Base-by-base conservation (phyloP, 2,329 filamentous ascomycete genomes). In the Stylonectria norvegica region DNA sequence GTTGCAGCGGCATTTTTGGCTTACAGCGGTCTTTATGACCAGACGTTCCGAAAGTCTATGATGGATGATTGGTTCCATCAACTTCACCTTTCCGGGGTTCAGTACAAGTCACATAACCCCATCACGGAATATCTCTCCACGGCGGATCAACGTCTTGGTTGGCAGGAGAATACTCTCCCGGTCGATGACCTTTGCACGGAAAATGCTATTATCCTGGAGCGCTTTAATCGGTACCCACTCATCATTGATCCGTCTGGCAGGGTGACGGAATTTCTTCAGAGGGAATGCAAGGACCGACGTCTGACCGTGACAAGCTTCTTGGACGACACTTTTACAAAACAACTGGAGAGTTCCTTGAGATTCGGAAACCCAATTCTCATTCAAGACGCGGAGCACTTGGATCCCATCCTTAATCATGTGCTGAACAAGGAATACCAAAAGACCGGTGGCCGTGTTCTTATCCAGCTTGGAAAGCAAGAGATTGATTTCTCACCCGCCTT, bases 381-480 rank as follows among this genome's bases (percentile, higher is more conserved):
- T 45, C 93, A 98, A 66, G 93, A 98, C 64, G 94, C 93, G 1
- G 94, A 98, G 67, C 87, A 98, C 62, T 72, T 98, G 42, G 93
- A 98, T 60, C 94, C 94, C 1, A 90, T 98, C 44, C 82, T 98
- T 56, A 98, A 97, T 60, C 93, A 98, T 57, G 91, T 98, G 40
- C 81, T 98, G 66, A 98, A 98, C 72, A 98, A 98, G 66, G 93
- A 98, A 62, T 98, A 98, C 66, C 94, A 98, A 67, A 94, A 90
- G 71, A 98, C 94, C 19, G 93, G 93, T 53, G 93, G 93, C 16
- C 91, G 93, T 77, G 91, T 97, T 32, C 81, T 98, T 38, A 98
- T 98, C 49, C 93, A 98, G 66, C 86, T 98, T 28, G 93, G 93
- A 58, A 96, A 93, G 67, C 94, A 98, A 66, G 90, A 98, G 68